Evolutionary conservation across 2,329 filamentous ascomycete species (phyloP).

Genomic region (Diaporthe caulivora): DNA sequence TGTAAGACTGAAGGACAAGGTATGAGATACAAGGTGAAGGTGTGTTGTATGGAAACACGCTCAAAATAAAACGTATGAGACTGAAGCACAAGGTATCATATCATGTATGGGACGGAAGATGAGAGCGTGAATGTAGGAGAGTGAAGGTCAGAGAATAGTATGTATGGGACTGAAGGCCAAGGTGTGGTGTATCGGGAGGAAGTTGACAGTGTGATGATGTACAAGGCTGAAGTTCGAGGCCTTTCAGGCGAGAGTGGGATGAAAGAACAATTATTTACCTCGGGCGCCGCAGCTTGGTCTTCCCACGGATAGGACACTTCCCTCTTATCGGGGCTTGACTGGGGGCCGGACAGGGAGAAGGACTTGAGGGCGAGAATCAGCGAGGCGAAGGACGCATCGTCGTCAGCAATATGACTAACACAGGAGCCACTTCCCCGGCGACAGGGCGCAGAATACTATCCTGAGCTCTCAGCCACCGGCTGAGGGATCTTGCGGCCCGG

Average conservation of each 20-base stretch:
- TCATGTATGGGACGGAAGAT: no score
- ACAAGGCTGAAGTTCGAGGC: no score
- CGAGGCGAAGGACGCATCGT: constrained; percentile 1
- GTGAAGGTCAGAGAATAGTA: no score
- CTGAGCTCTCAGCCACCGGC: not conserved
- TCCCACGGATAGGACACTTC: constrained; percentile 5
- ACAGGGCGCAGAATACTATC: constrained; percentile 10
- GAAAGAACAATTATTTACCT: not conserved
- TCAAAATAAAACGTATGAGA: no score
- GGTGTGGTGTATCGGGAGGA: no score
- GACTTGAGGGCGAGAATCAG: not conserved
- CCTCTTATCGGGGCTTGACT: constrained; percentile 9
- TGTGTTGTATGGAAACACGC: no score
- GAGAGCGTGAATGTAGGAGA: no score
- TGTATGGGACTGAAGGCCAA: no score
- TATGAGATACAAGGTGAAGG: no score
- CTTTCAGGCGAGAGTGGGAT: not conserved
- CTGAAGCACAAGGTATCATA: no score
- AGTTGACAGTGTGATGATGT: no score
- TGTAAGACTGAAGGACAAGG: no score
- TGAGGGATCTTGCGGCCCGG: constrained; percentile 14
- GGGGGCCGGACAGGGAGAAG: not conserved
- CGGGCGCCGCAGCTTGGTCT: not conserved
- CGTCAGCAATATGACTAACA: constrained; percentile 11
- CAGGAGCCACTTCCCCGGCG: not conserved